Conservation (phyloP, 106 monocot species). For the Phalaenopsis aphrodite region DNA sequence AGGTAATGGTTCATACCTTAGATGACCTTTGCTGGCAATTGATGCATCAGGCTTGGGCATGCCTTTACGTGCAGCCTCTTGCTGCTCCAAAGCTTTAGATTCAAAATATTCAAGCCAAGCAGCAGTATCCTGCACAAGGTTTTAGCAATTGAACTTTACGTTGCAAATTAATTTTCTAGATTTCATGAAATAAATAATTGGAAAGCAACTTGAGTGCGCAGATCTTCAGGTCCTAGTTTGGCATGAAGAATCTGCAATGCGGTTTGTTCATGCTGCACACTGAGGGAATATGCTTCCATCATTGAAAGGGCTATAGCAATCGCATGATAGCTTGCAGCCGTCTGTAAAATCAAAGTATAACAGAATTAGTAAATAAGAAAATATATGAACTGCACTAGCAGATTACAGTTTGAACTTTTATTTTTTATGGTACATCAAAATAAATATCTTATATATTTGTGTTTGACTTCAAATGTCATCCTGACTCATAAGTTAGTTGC, state of each 20-base stretch:
- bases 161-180: not conserved
- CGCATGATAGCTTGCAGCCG: slow-evolving; percentile 96
- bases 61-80: slow-evolving; percentile 85
- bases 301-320: slow-evolving; percentile 95
- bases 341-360: slow-evolving; percentile 33
- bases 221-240: slow-evolving; percentile 80
- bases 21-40: slow-evolving; percentile 95
- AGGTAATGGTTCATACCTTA: slow-evolving; percentile 50
- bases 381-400: not conserved
- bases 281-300: slow-evolving; percentile 93
- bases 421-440: not conserved
- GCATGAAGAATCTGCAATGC: slow-evolving; percentile 78
- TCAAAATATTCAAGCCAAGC: slow-evolving; percentile 99
- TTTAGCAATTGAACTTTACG: slow-evolving; percentile 1
- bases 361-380: not conserved
- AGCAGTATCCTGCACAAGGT: slow-evolving; percentile 68
- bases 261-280: slow-evolving; percentile 90
- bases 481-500: not conserved
- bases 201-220: slow-evolving; percentile 72
- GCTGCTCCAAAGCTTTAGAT: slow-evolving; percentile 85
- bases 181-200: not conserved
- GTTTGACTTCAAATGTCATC: not conserved
- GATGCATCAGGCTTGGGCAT: slow-evolving; percentile 93
- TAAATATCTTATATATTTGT: not conserved
- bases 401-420: not conserved